Conservation (phyloP, 805 yeast genomes). For the Lipomyces oligophaga region DNA sequence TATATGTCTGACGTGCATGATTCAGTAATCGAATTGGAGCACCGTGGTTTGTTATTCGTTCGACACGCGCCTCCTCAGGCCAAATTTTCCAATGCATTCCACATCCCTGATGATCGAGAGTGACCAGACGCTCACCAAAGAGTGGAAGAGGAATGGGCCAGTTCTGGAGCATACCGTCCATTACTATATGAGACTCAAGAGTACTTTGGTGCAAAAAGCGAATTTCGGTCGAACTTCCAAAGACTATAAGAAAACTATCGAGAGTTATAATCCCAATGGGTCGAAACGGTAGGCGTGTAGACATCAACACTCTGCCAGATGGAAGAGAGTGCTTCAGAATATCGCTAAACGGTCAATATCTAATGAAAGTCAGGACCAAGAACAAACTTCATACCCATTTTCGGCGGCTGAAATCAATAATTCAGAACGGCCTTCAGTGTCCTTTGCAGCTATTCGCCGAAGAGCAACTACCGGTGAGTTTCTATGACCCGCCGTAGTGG, state of each 20-base stretch:
- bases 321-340: slow-evolving; percentile 28
- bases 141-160: slow-evolving; percentile 28
- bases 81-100: slow-evolving; percentile 29
- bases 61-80: slow-evolving; percentile 26
- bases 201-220: slow-evolving; percentile 25
- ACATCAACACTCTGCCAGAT: slow-evolving; percentile 25
- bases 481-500: slow-evolving; percentile 27
- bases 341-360: slow-evolving; percentile 8
- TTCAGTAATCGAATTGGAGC: slow-evolving; percentile 15
- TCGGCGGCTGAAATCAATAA: slow-evolving; percentile 23
- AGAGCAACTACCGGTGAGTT: slow-evolving; percentile 25
- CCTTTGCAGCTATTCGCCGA: slow-evolving; percentile 22
- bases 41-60: slow-evolving; percentile 21
- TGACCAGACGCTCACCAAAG: slow-evolving; percentile 27
- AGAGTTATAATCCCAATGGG: slow-evolving; percentile 20
- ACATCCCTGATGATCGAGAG: slow-evolving; percentile 20
- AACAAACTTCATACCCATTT: slow-evolving; percentile 13
- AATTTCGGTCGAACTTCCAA: slow-evolving; percentile 27
- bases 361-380: not conserved
- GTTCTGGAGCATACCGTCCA: slow-evolving; percentile 21
- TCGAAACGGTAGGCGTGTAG: slow-evolving; percentile 26
- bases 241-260: slow-evolving; percentile 19
- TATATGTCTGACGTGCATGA: slow-evolving; percentile 7
- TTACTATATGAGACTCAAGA: slow-evolving; percentile 21
- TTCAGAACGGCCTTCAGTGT: slow-evolving; percentile 27